phyloP scores from a whole-genome alignment of 257 asterid genomes.

The Marsdenia floribunda region DNA sequence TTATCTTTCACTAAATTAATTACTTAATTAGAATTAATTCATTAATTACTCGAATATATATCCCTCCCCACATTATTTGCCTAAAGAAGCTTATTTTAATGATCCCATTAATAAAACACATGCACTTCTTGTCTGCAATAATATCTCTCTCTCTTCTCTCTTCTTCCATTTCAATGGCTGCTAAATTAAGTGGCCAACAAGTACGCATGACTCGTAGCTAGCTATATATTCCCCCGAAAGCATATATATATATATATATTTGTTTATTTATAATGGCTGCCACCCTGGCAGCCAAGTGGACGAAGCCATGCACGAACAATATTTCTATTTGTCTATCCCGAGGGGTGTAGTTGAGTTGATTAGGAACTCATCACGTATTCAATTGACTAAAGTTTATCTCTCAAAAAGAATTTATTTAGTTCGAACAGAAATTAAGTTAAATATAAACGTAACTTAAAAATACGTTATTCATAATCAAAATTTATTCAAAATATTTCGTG shows the following conservation, averaged over 20 bases:
- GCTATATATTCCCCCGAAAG: conserved; percentile 12
- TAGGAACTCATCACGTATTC: no score
- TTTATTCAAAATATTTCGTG: no score
- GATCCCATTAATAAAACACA: conserved; percentile 38
- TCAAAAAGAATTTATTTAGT: no score
- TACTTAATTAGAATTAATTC: no score
- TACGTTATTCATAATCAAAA: no score
- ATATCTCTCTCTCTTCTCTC: not conserved
- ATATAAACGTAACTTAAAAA: no score
- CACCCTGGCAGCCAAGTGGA: conserved; percentile 22
- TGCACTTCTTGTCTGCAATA: conserved; percentile 48
- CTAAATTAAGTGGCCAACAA: conserved; percentile 63
- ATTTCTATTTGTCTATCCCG: not conserved
- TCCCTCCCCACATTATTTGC: conserved; percentile 45
- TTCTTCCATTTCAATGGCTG: conserved; percentile 15
- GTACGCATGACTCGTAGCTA: conserved; percentile 37
- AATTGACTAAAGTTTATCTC: no score
- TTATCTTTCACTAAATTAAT: conserved; percentile 19
- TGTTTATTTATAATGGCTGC: conserved; percentile 27
- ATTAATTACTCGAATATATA: no score
- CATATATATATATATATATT: not conserved
- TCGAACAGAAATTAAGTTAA: no score
- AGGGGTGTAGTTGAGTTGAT: no score
- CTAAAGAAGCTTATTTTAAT: conserved; percentile 35
- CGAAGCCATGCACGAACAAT: conserved; percentile 35